Conservation (phyloP, 1,284 basidiomycete species). For the Ganoderma boninense region DNA sequence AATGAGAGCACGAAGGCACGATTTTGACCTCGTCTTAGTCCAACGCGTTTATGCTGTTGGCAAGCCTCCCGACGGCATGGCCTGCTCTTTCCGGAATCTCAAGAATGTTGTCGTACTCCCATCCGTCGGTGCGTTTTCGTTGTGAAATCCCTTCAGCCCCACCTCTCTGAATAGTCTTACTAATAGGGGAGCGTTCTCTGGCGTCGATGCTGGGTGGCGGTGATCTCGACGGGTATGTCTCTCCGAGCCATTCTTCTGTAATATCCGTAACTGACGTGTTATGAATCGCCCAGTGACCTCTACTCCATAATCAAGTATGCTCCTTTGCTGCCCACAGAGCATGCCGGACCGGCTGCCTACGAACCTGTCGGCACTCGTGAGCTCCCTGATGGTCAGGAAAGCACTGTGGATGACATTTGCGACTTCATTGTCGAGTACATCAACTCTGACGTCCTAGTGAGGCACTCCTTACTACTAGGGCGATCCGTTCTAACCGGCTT, state of each 20-base stretch:
- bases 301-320: slow-evolving; percentile 48
- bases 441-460: slow-evolving; percentile 77
- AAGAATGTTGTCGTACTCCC: slow-evolving; percentile 81
- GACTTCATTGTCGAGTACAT: slow-evolving; percentile 88
- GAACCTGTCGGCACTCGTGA: slow-evolving; percentile 40
- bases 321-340: slow-evolving; percentile 58
- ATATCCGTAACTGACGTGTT: slow-evolving; percentile 2
- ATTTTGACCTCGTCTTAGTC: slow-evolving; percentile 48
- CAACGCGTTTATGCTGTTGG: slow-evolving; percentile 78
- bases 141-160: neutral
- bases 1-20: neutral
- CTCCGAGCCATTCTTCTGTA: slow-evolving; percentile 15
- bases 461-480: neutral
- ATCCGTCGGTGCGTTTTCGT: slow-evolving; percentile 56
- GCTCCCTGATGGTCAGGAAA: slow-evolving; percentile 58
- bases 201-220: slow-evolving; percentile 77
- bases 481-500: neutral
- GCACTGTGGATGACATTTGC: slow-evolving; percentile 78
- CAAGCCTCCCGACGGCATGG: slow-evolving; percentile 62
- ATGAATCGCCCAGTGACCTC: slow-evolving; percentile 38
- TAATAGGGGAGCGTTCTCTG: slow-evolving; percentile 65
- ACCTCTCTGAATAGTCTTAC: neutral
- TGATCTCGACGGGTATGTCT: slow-evolving; percentile 74
- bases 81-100: slow-evolving; percentile 68
- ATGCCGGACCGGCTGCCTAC: slow-evolving; percentile 65